Percentiles rank a stretch among this genome's conserved stretches.
These are phyloP conservation scores for Penicillium brasilianum DNA, from an alignment of 2,329 filamentous ascomycete genomes.

Conservation along the genomic window DNA sequence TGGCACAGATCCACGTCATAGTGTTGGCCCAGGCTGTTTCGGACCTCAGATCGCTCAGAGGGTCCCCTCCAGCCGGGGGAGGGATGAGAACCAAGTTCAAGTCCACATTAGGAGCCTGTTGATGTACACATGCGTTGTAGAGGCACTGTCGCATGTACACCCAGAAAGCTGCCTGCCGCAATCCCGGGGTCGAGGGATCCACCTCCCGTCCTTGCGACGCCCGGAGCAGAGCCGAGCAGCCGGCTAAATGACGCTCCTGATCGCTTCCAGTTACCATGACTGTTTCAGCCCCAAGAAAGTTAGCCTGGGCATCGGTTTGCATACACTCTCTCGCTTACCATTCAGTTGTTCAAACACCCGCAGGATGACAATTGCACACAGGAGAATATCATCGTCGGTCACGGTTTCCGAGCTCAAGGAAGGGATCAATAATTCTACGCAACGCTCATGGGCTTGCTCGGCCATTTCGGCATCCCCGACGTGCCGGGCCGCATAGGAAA, in stretches of 20 bases:
- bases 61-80: conserved; percentile 11
- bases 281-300: conserved; percentile 8
- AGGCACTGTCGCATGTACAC: conserved; percentile 21
- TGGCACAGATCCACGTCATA: conserved; percentile 20
- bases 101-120: conserved; percentile 20
- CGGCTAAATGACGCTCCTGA: conserved; percentile 20
- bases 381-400: conserved; percentile 26
- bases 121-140: conserved; percentile 20
- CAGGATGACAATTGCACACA: conserved; percentile 33
- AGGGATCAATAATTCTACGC: conserved; percentile 17
- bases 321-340: conserved; percentile 21
- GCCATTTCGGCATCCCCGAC: conserved; percentile 19
- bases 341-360: conserved; percentile 32
- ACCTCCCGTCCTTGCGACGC: conserved; percentile 18
- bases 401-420: conserved; percentile 19
- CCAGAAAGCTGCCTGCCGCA: conserved; percentile 21
- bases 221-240: conserved; percentile 20
- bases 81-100: conserved; percentile 16
- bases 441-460: conserved; percentile 16
- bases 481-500: conserved; percentile 19
- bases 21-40: conserved; percentile 22
- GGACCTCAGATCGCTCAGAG: conserved; percentile 15
- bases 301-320: conserved; percentile 6
- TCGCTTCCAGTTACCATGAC: conserved; percentile 19
- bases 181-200: conserved; percentile 16